Base-by-base conservation (phyloP, 2,329 filamentous ascomycete genomes). In the Calycina herbarum region DNA sequence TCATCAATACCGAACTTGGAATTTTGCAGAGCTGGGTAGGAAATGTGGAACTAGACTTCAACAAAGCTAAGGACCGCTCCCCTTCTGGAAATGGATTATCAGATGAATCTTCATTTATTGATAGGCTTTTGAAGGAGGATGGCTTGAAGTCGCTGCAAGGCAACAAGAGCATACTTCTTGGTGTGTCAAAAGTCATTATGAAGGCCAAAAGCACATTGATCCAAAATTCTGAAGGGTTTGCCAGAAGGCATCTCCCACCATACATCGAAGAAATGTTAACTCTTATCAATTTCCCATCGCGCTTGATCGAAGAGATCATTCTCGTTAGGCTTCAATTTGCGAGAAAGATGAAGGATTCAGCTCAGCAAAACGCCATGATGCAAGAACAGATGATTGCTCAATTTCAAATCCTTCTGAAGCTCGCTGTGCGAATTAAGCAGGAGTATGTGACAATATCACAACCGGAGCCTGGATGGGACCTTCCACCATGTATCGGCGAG, bases 331-430 rank as follows among this genome's bases (percentile, higher is more conserved):
- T 98, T 33, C 92, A 89, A 10, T 98, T 97, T 77, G 94, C 94
- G 20, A 93, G 89, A 79, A 94, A 93, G 77, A 96, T 97, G 88
- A 96, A 94, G 79, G 94, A 98, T 74, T 93, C 93, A 10, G 90
- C 93, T 1, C 92, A 95, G 79, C 92, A 96, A 76, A 96, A 94
- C 70, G 85, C 92, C 31, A 90, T 99, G 81, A 93, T 99, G 84
- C 92, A 96, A 67, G 94, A 98, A 76, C 94, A 98, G 79, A 96
- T 98, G 92, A 97, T 99, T 69, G 85, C 91, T 0, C 95, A 99
- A 75, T 98, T 99, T 73, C 94, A 96, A 78, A 92, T 97, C 57
- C 82, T 98, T 63, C 87, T 99, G 69, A 93, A 92, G 74, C 88
- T 98, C 70, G 94, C 95, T 38, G 94, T 96, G 67, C 86, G 90